Base-by-base conservation (phyloP, 2,329 filamentous ascomycete genomes). In the Dactylonectria macrodidyma region DNA sequence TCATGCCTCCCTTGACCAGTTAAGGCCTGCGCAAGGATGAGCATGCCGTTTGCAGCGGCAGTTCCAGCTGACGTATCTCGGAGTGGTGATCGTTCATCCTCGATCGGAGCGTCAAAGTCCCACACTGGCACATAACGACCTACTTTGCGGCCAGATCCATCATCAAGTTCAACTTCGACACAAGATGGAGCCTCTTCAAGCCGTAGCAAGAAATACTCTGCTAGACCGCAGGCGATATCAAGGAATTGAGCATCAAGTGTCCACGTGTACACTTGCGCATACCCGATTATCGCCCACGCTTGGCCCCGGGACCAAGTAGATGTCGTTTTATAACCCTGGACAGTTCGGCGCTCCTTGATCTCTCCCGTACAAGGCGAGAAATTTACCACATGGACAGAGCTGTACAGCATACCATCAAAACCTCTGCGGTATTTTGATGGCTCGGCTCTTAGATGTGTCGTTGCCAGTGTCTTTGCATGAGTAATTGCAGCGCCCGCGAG, bases 221-320 rank as follows among this genome's bases (percentile, higher is more conserved):
- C 83, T 19, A 84, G 78, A 1, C 80, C 79, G 7, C 82, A 81
- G 0, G 86, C 82, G 0, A 84, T 83, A 0, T 81, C 68, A 1
- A 87, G 75, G 59, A 85, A 87, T 0, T 65, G 72, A 0, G 64
- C 19, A 3, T 84, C 79, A n/a, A 81, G 82, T 0, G 85, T 86
- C 84, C 84, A 86, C 19, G 71, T 77, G 66, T 85, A 87, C 0
- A 82, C 83, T 68, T 87, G 85, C 1, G 84, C 78, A 59, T 84
- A 87, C 0, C 85, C 85, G 54, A 86, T 75, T 6, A 87, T 83
- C 0, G 79, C 81, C 85, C 85, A 88, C 0, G 84, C 82, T 65
- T 87, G 85, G 0, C 85, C 85, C 2, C 86, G 78, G 1, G 81
- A 77, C 85, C 85, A 87, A 0, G 84, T 86, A 1, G 83, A 86